Base-by-base conservation (phyloP, 441 rosid species). In the Rhodomyrtus psidioides region DNA sequence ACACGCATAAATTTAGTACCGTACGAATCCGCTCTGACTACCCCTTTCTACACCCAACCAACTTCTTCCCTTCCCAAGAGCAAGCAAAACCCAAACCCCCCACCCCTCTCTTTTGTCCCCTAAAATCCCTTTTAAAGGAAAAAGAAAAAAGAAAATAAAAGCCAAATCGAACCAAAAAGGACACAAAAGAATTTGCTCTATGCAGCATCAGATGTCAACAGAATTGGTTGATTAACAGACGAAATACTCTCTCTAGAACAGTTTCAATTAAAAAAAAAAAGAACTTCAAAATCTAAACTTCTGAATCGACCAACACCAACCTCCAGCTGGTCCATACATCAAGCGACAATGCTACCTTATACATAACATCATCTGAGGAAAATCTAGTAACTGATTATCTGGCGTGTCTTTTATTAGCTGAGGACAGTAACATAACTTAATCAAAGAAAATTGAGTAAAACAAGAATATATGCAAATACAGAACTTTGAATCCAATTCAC, bases 91-190 rank as follows among this genome's bases (percentile, higher is more conserved):
- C 56, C 23, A 6, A 42, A 9, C 12, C 12, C 0, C 51, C 51
- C 3, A 2, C 3, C 12, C 56, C 9, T 3, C 55, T 0, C 2
- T 17, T 2, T 16, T 19, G 4, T 1, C 24, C 57, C 12, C 5
- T 5, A 55, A 55, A 55, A 55, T 23, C 58, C 7, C 12, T 57
- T 24, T 57, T 10, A 24, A 24, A 26, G 14, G 26, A 24, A 24
- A 24, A 56, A 23, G 34, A 34, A 34, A 34, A 56, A 55, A 30
- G 4, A 2, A 65, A 65, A 34, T 1, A 16, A 34, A 34, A 65
- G 34, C 49, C 79, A 19, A 65, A 70, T 8, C 42, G 12, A 34
- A 34, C 21, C 21, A 21, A 39, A 26, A 70, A 70, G 49, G 75
- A 62, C 44, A 62, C 44, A 70, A 34, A 65, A 34, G 79, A 70